phyloP scores from a whole-genome alignment of 2,329 filamentous ascomycete species.

The Thelonectria rubi region DNA sequence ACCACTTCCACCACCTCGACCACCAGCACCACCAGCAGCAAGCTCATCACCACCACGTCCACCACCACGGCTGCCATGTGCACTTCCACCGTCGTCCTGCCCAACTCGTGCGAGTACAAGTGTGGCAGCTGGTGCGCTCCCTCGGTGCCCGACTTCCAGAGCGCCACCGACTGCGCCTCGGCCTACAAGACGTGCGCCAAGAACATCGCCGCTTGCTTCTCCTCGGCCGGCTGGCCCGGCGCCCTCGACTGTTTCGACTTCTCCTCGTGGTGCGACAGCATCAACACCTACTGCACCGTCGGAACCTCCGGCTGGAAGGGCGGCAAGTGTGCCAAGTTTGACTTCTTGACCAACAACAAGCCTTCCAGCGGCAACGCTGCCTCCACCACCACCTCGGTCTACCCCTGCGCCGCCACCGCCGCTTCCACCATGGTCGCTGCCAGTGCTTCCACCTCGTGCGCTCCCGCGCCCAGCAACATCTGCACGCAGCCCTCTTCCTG shows the following conservation, averaged over 20 bases:
- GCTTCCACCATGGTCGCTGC: conserved; percentile 45
- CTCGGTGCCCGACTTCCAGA: conserved; percentile 58
- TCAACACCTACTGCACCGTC: conserved; percentile 54
- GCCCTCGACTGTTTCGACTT: conserved; percentile 61
- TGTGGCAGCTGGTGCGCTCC: conserved; percentile 64
- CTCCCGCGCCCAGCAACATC: conserved; percentile 60
- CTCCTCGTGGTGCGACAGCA: conserved; percentile 57
- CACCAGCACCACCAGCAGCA: conserved; percentile 35
- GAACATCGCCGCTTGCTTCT: conserved; percentile 61
- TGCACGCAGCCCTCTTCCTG: conserved; percentile 64
- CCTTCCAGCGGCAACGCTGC: conserved; percentile 49
- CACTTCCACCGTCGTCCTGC: conserved; percentile 55
- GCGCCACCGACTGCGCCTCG: conserved; percentile 52
- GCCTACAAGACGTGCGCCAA: conserved; percentile 57
- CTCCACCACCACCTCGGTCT: conserved; percentile 48
- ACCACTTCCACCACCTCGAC: not conserved
- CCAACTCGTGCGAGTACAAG: conserved; percentile 62
- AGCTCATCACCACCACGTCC: conserved; percentile 33
- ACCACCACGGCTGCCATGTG: conserved; percentile 52
- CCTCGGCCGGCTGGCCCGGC: conserved; percentile 59
- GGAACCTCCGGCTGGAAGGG: conserved; percentile 44
- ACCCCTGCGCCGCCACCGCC: conserved; percentile 45
- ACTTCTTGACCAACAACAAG: conserved; percentile 54
- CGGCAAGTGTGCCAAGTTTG: conserved; percentile 52
- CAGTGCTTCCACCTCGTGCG: conserved; percentile 47